These are phyloP conservation scores for Lactarius evosmus DNA, from an alignment of 768 basidiomycete species.

Conservation along the genomic window DNA sequence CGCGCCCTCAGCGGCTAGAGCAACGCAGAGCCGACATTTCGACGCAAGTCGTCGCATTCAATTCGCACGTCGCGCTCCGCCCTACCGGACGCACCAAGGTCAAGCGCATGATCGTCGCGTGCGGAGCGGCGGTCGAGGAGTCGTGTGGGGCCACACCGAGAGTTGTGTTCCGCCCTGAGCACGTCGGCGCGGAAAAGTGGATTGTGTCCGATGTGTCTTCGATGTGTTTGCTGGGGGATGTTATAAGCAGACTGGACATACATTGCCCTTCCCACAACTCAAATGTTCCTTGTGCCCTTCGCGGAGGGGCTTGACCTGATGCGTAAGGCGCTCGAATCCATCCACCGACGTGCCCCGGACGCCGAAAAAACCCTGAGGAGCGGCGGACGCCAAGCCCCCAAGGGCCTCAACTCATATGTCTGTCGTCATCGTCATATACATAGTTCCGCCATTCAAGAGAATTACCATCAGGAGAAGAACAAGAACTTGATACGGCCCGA, in stretches of 20 bases:
- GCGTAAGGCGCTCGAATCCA: slow-evolving; percentile 9
- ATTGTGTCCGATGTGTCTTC: slow-evolving; percentile 12
- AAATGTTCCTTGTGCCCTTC: slow-evolving; percentile 9
- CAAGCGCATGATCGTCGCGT: slow-evolving; percentile 15
- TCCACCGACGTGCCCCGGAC: slow-evolving; percentile 1
- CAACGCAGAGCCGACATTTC: slow-evolving; percentile 14
- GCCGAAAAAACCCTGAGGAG: neutral
- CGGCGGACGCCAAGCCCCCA: no score
- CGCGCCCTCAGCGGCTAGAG: neutral
- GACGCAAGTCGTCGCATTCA: slow-evolving; percentile 3
- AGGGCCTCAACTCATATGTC: neutral
- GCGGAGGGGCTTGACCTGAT: slow-evolving; percentile 8
- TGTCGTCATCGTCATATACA: neutral
- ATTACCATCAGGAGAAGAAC: neutral
- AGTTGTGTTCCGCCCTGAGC: slow-evolving; percentile 10
- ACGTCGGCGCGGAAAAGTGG: slow-evolving; percentile 23
- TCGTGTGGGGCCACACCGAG: neutral
- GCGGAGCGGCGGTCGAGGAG: slow-evolving; percentile 10
- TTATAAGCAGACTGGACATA: slow-evolving; percentile 23
- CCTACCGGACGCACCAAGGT: slow-evolving; percentile 6
- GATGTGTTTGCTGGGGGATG: no score
- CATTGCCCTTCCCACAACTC: slow-evolving; percentile 10
- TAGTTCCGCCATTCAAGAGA: no score
- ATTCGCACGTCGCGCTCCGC: neutral
- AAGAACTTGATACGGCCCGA: neutral